Base-by-base conservation (phyloP, 2,329 filamentous ascomycete species). In the Epichloe scottii region DNA sequence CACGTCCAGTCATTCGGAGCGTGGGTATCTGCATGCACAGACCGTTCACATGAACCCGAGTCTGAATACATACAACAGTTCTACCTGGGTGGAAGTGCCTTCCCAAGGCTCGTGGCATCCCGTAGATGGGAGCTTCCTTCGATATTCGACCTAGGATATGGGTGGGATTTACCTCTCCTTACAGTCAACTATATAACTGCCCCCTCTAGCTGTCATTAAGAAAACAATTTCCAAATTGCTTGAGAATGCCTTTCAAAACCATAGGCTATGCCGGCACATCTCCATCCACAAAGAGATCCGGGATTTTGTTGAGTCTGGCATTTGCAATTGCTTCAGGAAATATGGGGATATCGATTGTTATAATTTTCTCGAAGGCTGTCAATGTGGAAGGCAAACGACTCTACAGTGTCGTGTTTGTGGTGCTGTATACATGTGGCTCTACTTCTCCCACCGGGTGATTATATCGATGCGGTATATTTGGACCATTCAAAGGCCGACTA, bases 371-470 rank as follows among this genome's bases (percentile, higher is more conserved):
- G 3, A 44, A n/a, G 15, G 12, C 30, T 46, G 35, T 12, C 19
- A n/a, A 3, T 40, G 35, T 50, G 17, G 35, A 17, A n/a, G 35
- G 19, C 26, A 37, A 46, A 40, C 0, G 5, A 33, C 15, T 1
- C 30, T 51, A 3, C 37, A 50, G 17, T 51, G 49, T 30, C 43
- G 49, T 12, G 37, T 47, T 30, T 51, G 49, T 17, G 49, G 43
- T 46, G 43, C 44, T 12, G 14, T 42, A 5, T 51, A 37, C 44
- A 43, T 43, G 23, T 51, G 43, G 37, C 19, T 7, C 5, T 30
- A 12, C n/a, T 4, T 30, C 12, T 3, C 1, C 0, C 19, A 14
- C 4, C n/a, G n/a, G 19, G 14, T 51, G 6, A 26, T 35, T 19
- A 3, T 51, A 26, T 47, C 43, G 19, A 39, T 47, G 11, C 44